Evolutionary conservation across 805 yeast species (phyloP).

Genomic region (Metschnikowia dekortorum): DNA sequence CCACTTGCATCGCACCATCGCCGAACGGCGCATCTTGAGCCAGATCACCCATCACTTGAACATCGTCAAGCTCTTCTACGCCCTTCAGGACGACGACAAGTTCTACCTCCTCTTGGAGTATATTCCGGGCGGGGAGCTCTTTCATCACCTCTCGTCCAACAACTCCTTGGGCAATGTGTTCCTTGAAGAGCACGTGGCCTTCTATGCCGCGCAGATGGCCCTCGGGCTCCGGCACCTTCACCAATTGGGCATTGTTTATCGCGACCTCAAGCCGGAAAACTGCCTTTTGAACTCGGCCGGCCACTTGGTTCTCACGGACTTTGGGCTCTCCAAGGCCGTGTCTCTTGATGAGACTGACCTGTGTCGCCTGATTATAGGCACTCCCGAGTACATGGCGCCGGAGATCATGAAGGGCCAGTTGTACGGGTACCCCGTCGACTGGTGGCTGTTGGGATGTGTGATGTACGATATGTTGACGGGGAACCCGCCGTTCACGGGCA

Average conservation of each 20-base stretch:
- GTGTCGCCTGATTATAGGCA: conserved; percentile 48
- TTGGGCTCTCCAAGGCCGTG: conserved; percentile 60
- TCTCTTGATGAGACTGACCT: conserved; percentile 42
- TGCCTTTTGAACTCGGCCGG: conserved; percentile 76
- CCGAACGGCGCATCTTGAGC: conserved; percentile 16
- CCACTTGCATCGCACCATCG: conserved; percentile 17
- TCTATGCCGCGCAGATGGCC: conserved; percentile 76
- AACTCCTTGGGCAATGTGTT: conserved; percentile 37
- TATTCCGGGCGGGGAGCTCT: conserved; percentile 43
- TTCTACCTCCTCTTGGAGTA: conserved; percentile 42
- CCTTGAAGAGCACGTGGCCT: conserved; percentile 65
- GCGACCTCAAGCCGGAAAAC: conserved; percentile 89
- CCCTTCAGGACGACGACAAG: conserved; percentile 42
- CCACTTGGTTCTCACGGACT: conserved; percentile 78
- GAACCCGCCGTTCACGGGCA: conserved; percentile 43
- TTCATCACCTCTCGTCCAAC: conserved; percentile 35
- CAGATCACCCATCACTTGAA: conserved; percentile 41
- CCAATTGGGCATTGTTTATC: conserved; percentile 73
- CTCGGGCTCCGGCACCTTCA: conserved; percentile 75
- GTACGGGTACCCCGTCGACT: conserved; percentile 48
- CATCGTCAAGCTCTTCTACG: conserved; percentile 41
- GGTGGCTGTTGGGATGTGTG: conserved; percentile 47
- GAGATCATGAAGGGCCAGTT: conserved; percentile 48
- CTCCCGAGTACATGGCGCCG: conserved; percentile 81
- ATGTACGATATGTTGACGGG: conserved; percentile 42